Conservation (phyloP, 2,329 filamentous ascomycete species). For the Fusarium cyanostomum region DNA sequence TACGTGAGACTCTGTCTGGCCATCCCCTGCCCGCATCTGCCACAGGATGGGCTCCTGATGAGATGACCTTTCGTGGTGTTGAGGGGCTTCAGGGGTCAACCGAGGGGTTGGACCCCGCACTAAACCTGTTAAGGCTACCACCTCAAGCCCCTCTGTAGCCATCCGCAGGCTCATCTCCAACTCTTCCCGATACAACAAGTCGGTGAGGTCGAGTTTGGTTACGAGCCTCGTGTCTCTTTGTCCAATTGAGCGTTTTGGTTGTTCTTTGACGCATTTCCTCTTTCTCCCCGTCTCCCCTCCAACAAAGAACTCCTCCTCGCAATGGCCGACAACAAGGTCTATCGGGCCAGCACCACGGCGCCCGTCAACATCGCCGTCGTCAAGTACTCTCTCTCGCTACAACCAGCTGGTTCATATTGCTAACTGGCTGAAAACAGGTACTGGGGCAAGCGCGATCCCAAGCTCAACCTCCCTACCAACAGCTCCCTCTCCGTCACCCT, state of each 20-base stretch:
- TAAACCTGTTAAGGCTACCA: conserved; percentile 36
- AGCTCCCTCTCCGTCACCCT: conserved; percentile 97
- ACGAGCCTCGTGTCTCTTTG: background rate
- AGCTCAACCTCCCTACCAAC: conserved; percentile 96
- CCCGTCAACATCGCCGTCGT: conserved; percentile 99
- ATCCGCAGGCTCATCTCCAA: conserved; percentile 39
- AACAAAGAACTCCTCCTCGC: conserved; percentile 18
- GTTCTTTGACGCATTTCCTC: background rate
- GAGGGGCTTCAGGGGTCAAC: conserved; percentile 37
- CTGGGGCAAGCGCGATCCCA: conserved; percentile 96
- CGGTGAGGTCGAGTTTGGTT: conserved; percentile 36
- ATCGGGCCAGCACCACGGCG: conserved; percentile 93
- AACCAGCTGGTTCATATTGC: background rate
- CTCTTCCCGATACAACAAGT: conserved; percentile 42
- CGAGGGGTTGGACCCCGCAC: conserved; percentile 41
- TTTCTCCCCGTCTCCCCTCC: background rate
- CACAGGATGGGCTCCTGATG: too few species aligned
- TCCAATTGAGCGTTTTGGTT: conserved; percentile 10
- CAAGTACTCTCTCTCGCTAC: conserved; percentile 67
- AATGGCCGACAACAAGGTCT: conserved; percentile 69
- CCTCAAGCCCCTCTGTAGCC: conserved; percentile 17
- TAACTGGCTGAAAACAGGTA: conserved; percentile 55
- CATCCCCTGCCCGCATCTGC: too few species aligned
- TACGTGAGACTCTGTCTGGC: too few species aligned
- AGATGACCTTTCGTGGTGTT: conserved; percentile 25